Conservation (phyloP, 805 yeast species). For the Pichia phayaonensis region DNA sequence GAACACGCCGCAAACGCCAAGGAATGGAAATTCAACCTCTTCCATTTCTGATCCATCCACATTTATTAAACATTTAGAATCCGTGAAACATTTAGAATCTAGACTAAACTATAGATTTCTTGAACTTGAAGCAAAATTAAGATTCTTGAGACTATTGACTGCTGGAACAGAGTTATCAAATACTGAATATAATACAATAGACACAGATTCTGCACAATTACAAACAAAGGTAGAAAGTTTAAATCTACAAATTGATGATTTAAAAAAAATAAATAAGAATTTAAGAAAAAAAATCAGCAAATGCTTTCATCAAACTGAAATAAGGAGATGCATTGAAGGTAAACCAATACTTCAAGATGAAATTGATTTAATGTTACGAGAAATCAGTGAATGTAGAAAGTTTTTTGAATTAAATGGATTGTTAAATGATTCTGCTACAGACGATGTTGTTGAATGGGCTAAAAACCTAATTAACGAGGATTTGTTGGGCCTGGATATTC, state of each 20-base stretch:
- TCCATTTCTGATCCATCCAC: slow-evolving; percentile 1
- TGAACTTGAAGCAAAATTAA: slow-evolving; percentile 67
- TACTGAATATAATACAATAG: slow-evolving; percentile 17
- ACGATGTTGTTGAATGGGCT: slow-evolving; percentile 1
- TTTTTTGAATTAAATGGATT: slow-evolving; percentile 5
- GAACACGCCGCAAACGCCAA: slow-evolving; percentile 2
- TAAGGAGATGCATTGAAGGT: slow-evolving; percentile 13
- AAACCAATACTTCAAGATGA: slow-evolving; percentile 21
- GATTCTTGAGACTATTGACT: slow-evolving; percentile 48
- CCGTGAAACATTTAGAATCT: slow-evolving; percentile 6
- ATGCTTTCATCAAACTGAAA: slow-evolving; percentile 11
- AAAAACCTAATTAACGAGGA: neutral
- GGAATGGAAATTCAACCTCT: neutral
- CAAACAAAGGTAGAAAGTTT: slow-evolving; percentile 10
- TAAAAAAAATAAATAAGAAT: slow-evolving; percentile 13
- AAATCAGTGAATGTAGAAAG: neutral
- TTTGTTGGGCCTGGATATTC: neutral
- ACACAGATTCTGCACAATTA: slow-evolving; percentile 13
- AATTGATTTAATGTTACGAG: slow-evolving; percentile 23
- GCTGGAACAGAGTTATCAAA: slow-evolving; percentile 23
- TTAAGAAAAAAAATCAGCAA: slow-evolving; percentile 10
- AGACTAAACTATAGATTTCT: slow-evolving; percentile 56
- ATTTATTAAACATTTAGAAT: slow-evolving; percentile 4
- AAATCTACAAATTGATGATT: slow-evolving; percentile 13
- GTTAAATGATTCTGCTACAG: neutral